These are phyloP conservation scores for Litsea cubeba DNA, from an alignment of 164 flowering plant genomes.

Conservation along the genomic window DNA sequence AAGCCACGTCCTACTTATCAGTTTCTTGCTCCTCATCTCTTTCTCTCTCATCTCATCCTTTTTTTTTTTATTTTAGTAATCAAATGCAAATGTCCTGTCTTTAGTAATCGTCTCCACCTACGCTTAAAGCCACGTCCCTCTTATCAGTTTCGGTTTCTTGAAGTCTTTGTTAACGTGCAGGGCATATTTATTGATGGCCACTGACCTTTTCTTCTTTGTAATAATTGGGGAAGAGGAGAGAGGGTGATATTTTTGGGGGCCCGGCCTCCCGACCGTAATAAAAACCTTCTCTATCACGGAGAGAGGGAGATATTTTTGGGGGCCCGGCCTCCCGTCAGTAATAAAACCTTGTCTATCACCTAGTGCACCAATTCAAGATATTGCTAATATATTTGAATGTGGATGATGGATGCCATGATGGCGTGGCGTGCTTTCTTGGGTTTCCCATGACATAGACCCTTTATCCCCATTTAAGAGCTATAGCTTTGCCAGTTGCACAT, in stretches of 20 bases:
- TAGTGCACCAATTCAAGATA: not conserved
- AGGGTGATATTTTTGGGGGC: no score
- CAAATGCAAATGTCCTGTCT: not conserved
- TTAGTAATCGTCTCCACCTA: not conserved
- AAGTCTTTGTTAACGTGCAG: not conserved
- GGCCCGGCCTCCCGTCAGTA: not conserved
- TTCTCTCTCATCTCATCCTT: not conserved
- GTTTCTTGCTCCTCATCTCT: not conserved
- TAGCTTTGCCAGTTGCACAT: not conserved
- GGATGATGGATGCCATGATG: not conserved
- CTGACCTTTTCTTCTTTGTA: not conserved
- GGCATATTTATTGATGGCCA: conserved; percentile 1
- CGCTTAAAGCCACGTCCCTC: not conserved
- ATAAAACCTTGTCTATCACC: not conserved
- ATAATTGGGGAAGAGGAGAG: not conserved
- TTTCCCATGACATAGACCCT: not conserved
- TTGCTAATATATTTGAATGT: not conserved
- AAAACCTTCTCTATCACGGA: no score
- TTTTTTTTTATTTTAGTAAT: no score
- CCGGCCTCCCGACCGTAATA: no score
- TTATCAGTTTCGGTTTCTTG: not conserved
- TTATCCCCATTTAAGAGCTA: not conserved
- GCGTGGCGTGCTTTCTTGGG: not conserved
- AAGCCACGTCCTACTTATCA: not conserved
- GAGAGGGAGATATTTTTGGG: not conserved